Evolutionary conservation across 169 alveolate genomes (phyloP).

Genomic region (Plasmodium falciparum): DNA sequence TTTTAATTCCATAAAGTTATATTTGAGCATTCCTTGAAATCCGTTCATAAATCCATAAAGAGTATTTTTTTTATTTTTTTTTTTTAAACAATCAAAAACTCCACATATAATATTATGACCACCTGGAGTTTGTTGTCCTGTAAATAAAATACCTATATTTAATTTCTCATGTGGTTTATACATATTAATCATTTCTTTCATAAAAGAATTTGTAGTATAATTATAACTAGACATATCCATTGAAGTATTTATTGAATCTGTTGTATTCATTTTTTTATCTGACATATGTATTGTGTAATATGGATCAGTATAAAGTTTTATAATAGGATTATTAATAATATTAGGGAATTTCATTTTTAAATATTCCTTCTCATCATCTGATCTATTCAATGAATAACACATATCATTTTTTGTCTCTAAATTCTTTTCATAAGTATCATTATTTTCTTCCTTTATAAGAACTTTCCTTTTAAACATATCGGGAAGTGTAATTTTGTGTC

Average conservation of each 20-base stretch:
- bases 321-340: conserved; percentile 23
- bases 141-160: conserved; percentile 92
- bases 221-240: conserved; percentile 6
- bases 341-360: conserved; percentile 19
- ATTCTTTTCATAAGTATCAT: background rate
- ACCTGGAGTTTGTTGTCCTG: conserved; percentile 98
- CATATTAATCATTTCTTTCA: conserved; percentile 23
- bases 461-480: conserved; percentile 17
- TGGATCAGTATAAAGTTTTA: conserved; percentile 7
- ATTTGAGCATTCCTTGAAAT: conserved; percentile 92
- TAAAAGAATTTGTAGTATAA: conserved; percentile 16
- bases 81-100: conserved; percentile 90
- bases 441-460: conserved; percentile 16
- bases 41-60: conserved; percentile 92
- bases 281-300: background rate
- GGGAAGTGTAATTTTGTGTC: conserved; percentile 37
- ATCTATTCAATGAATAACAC: too few relatives aligned
- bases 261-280: conserved; percentile 1
- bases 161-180: conserved; percentile 10
- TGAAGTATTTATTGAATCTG: conserved; percentile 10
- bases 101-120: conserved; percentile 98
- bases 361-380: background rate
- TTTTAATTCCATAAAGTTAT: conserved; percentile 91
- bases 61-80: conserved; percentile 87
- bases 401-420: too few relatives aligned